Evolutionary conservation across 352 stramenopile genomes (phyloP).

Genomic region (Phytopythium litorale): DNA sequence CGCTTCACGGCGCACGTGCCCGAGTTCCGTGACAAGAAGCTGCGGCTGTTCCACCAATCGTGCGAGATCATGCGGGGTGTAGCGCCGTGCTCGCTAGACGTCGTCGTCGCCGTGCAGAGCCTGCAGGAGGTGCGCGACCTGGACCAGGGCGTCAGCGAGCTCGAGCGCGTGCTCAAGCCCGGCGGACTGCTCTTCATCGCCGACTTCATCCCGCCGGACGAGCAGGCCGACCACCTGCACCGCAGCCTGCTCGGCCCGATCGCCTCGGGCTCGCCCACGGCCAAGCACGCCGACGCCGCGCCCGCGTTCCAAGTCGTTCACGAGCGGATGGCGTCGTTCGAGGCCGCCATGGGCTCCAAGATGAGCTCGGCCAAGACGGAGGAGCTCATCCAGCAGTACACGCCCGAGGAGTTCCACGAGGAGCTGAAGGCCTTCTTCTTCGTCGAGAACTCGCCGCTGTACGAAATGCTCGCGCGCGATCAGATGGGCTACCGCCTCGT

Average conservation of each 20-base stretch:
- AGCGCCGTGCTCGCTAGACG: constrained; percentile 46
- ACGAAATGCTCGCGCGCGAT: constrained; percentile 39
- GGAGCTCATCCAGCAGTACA: constrained; percentile 36
- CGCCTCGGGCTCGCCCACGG: constrained; percentile 16
- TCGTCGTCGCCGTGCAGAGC: constrained; percentile 51
- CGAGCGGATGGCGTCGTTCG: constrained; percentile 39
- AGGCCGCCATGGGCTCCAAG: constrained; percentile 39
- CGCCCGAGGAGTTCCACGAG: constrained; percentile 40
- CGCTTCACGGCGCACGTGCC: constrained; percentile 34
- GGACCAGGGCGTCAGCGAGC: constrained; percentile 35
- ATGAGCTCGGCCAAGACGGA: constrained; percentile 26
- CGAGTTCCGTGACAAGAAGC: constrained; percentile 30
- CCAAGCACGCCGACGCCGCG: constrained; percentile 13
- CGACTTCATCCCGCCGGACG: constrained; percentile 59
- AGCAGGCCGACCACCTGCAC: constrained; percentile 28
- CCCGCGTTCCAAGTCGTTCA: constrained; percentile 42
- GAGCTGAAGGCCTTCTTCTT: constrained; percentile 57
- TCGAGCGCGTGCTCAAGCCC: constrained; percentile 56
- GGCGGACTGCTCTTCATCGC: constrained; percentile 58
- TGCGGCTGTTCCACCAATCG: constrained; percentile 59
- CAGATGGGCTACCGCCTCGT: constrained; percentile 50
- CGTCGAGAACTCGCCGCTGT: constrained; percentile 38
- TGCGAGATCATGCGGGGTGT: constrained; percentile 61
- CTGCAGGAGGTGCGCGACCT: constrained; percentile 64
- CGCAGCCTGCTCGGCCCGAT: constrained; percentile 34